A percentile compares a stretch with the other conserved stretches of the same genome.
phyloP scores from a whole-genome alignment of 345 rosid genomes.

The Gossypium ekmanianum region DNA sequence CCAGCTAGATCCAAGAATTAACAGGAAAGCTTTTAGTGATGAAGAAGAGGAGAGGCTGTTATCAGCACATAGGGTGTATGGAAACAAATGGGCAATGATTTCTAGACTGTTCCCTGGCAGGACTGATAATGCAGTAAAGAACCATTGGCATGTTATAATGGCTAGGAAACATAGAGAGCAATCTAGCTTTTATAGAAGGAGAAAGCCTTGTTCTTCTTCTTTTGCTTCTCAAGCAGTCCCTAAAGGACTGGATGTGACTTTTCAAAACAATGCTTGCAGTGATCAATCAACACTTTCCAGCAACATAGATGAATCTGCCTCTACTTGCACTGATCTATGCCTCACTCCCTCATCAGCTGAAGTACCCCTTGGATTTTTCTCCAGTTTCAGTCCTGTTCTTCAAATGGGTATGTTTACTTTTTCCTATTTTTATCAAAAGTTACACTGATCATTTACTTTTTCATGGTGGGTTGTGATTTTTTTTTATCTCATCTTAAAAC shows the following conservation, averaged over 20 bases:
- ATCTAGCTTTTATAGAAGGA: slow-evolving; percentile 42
- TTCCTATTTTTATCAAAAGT: no score
- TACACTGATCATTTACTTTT: neutral
- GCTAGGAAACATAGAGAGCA: slow-evolving; percentile 81
- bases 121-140: slow-evolving; percentile 93
- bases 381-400: slow-evolving; percentile 19
- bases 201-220: slow-evolving; percentile 33
- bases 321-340: slow-evolving; percentile 58
- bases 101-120: slow-evolving; percentile 83
- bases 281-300: slow-evolving; percentile 42
- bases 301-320: slow-evolving; percentile 43
- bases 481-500: neutral
- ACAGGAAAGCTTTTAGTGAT: slow-evolving; percentile 64
- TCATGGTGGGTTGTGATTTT: neutral
- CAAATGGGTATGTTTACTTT: slow-evolving; percentile 29
- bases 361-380: slow-evolving; percentile 19
- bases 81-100: slow-evolving; percentile 92
- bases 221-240: slow-evolving; percentile 14
- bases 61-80: slow-evolving; percentile 64
- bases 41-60: slow-evolving; percentile 83
- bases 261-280: slow-evolving; percentile 30
- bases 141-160: slow-evolving; percentile 96
- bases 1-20: slow-evolving; percentile 88
- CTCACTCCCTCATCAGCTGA: slow-evolving; percentile 53
- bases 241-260: slow-evolving; percentile 15